A percentile compares a stretch with the other conserved stretches of the same genome.
Evolutionary conservation across 768 basidiomycete genomes (phyloP).

Genomic region (Suillus sp.): DNA sequence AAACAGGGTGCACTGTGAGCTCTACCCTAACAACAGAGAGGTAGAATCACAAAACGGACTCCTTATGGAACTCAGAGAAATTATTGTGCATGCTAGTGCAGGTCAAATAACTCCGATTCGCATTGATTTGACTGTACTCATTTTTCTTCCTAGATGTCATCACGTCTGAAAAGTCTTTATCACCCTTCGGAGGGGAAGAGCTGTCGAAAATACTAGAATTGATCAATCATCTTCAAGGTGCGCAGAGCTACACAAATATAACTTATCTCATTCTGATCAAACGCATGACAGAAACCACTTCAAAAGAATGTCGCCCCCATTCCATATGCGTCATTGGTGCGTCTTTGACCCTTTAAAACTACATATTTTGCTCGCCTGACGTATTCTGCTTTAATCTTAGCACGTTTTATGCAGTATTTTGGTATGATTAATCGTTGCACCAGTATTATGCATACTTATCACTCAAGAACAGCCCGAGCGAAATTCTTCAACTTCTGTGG

Average conservation of each 20-base stretch:
- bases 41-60: not conserved
- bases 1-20: not conserved
- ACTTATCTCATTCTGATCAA: not conserved
- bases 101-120: not conserved
- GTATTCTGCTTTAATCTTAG: slow-evolving; percentile 25
- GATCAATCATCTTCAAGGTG: not conserved
- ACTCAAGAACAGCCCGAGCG: slow-evolving; percentile 17
- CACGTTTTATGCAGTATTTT: slow-evolving; percentile 46
- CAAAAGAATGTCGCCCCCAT: not conserved
- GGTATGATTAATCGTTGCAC: slow-evolving; percentile 29
- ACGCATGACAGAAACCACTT: not conserved
- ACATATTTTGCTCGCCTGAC: not conserved
- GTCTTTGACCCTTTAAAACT: not conserved
- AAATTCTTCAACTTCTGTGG: slow-evolving; percentile 50
- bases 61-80: slow-evolving; percentile 1
- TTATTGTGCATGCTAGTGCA: slow-evolving; percentile 1
- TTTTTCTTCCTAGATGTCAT: not conserved
- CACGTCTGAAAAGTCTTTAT: not conserved
- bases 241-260: not conserved
- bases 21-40: not conserved
- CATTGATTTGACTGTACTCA: not conserved
- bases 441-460: not conserved
- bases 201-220: not conserved
- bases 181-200: not conserved
- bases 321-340: not conserved